Evolutionary conservation across 2,329 filamentous ascomycete genomes (phyloP).

Genomic region (Arthrobotrys musiformis): DNA sequence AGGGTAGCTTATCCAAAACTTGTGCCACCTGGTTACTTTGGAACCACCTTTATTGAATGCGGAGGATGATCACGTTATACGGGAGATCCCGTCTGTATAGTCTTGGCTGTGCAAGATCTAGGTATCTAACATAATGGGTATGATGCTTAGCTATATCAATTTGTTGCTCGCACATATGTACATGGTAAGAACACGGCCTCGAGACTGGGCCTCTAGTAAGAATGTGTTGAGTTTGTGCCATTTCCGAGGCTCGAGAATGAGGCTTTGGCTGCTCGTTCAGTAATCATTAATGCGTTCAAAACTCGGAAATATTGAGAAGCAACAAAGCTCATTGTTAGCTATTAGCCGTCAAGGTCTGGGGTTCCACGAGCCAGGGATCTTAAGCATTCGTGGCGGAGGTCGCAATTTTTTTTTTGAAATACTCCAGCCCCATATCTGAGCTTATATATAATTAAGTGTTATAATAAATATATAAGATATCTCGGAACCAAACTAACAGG

Average conservation of each 20-base stretch:
- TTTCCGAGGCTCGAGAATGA: neutral
- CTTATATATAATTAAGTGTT: too few relatives aligned
- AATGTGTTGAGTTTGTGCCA: conserved; percentile 17
- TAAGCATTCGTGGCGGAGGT: neutral
- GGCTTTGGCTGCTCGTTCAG: neutral
- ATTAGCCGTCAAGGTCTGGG: neutral
- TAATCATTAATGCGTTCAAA: neutral
- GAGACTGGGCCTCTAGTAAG: too few relatives aligned
- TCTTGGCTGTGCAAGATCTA: neutral
- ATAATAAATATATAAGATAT: too few relatives aligned
- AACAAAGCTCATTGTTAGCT: neutral
- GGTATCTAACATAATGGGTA: too few relatives aligned
- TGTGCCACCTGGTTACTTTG: neutral
- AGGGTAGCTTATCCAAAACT: neutral
- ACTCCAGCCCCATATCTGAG: neutral
- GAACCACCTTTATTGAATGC: neutral
- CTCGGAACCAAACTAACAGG: neutral
- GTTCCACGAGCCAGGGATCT: neutral
- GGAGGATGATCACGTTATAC: neutral
- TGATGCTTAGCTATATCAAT: too few relatives aligned
- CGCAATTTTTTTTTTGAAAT: conserved; percentile 5
- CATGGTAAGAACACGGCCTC: too few relatives aligned
- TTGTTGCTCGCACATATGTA: neutral
- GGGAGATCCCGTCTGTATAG: neutral
- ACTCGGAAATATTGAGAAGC: neutral